Percentiles rank a stretch among this genome's conserved stretches.
Evolutionary conservation across 2,329 filamentous ascomycete genomes (phyloP).

Genomic region (Gaeumannomyces sp.): DNA sequence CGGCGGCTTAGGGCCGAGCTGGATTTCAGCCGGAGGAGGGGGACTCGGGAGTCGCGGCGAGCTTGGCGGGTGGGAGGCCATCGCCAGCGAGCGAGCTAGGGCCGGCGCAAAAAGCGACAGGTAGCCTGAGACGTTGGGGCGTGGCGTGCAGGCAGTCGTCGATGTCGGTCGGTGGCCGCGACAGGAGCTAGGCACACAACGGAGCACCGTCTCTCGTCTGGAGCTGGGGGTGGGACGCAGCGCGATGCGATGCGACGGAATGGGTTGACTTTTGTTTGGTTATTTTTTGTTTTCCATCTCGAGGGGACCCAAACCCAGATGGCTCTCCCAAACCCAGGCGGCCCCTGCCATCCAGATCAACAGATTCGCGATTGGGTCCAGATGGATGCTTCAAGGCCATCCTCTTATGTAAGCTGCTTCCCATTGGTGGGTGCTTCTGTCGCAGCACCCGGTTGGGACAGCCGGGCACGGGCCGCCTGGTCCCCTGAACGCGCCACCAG

Average conservation of each 20-base stretch:
- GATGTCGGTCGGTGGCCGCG: neutral
- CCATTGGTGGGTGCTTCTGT: neutral
- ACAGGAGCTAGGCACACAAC: neutral
- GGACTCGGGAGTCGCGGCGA: constrained; percentile 93
- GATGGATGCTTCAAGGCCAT: neutral
- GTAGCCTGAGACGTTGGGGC: neutral
- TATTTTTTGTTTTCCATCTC: neutral
- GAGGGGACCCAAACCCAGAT: neutral
- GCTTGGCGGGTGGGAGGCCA: constrained; percentile 59
- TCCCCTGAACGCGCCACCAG: no score
- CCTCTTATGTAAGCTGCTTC: neutral
- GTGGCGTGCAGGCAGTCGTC: neutral
- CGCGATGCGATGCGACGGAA: neutral
- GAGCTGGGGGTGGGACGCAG: no score
- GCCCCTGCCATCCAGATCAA: neutral
- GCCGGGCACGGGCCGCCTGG: no score
- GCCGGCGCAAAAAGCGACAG: neutral
- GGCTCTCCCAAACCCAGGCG: neutral
- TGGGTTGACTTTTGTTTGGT: neutral
- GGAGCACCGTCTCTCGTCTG: neutral
- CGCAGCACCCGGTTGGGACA: no score
- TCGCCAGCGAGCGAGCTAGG: constrained; percentile 14
- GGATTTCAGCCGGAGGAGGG: constrained; percentile 89
- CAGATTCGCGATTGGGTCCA: neutral
- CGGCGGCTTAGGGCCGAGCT: constrained; percentile 54